A percentile compares a stretch with the other conserved stretches of the same genome.
These are phyloP conservation scores for Rhizoclosmatium globosum DNA, from an alignment of 192 early-diverging fungal genomes.

Conservation along the genomic window DNA sequence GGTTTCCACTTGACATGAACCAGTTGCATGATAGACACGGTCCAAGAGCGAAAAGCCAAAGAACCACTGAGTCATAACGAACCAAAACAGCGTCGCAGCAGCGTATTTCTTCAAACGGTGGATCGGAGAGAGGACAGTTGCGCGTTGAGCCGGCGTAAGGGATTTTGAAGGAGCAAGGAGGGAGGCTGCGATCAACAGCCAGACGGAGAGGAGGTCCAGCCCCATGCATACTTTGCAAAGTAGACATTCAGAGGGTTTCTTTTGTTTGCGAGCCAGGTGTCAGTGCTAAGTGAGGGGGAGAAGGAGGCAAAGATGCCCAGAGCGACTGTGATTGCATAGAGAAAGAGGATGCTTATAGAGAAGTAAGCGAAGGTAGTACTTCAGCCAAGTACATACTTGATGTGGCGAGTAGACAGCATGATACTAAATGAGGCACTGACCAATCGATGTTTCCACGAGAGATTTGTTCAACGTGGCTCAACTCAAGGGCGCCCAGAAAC, in stretches of 20 bases:
- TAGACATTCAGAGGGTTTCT: slow-evolving; percentile 77
- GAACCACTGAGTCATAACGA: slow-evolving; percentile 82
- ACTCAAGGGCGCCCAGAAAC: too few relatives aligned
- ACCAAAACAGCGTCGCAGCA: slow-evolving; percentile 83
- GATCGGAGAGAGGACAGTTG: not conserved
- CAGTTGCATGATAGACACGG: slow-evolving; percentile 75
- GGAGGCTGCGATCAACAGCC: slow-evolving; percentile 51
- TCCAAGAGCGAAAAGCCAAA: slow-evolving; percentile 86
- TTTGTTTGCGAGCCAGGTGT: slow-evolving; percentile 69
- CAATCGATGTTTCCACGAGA: not conserved
- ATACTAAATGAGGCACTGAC: not conserved
- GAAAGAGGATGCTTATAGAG: not conserved
- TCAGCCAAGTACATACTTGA: not conserved
- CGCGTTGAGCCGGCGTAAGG: slow-evolving; percentile 17
- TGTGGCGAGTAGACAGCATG: not conserved
- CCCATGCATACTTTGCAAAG: slow-evolving; percentile 87
- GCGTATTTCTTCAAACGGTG: slow-evolving; percentile 55
- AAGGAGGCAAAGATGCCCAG: slow-evolving; percentile 34
- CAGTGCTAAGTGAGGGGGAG: not conserved
- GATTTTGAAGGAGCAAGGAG: not conserved
- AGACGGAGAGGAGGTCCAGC: slow-evolving; percentile 79
- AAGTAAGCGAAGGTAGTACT: not conserved
- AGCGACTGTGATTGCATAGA: slow-evolving; percentile 46
- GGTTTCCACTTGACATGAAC: slow-evolving; percentile 55
- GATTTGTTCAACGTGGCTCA: too few relatives aligned